Evolutionary conservation across 495 filamentous ascomycete species (phyloP), one percentile per base, ranked within the genome.

Genomic region (Lepraria neglecta): DNA sequence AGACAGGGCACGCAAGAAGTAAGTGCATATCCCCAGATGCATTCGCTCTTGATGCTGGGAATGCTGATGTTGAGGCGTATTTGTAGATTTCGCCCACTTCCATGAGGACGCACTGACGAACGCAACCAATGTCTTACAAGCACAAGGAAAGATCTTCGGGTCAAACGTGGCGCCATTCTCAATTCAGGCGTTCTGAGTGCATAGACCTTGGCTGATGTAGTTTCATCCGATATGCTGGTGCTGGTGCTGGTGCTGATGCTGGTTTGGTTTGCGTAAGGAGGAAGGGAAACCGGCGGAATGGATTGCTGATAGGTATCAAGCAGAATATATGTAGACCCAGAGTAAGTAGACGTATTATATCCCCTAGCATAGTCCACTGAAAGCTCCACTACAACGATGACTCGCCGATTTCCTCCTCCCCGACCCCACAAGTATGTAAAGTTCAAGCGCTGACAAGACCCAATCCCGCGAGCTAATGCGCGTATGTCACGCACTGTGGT

Each of bases 401-500:
- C 45, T 17, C 45, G 5, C 45, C n/a, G 6, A 6, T 17, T 19
- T 48, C 7, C 45, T 48, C 45, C 45, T 17, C 45, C n/a, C 6
- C 15, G n/a, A 9, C 6, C 45, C n/a, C n/a, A 17, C n/a, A 6
- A 48, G 9, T 17, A 48, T 6, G n/a, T 6, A 48, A 48, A 48
- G 45, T 17, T 6, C 6, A 6, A 17, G 45, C 7, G n/a, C 6
- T 24, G 45, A 48, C 9, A 6, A 6, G n/a, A 24, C 45, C 45
- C 45, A 70, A 43, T 5, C 63, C 70, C 1, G 72, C 65, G 9
- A 76, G 57, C 14, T 73, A 69, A 33, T n/a, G 74, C 59, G 0
- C 62, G 70, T 47, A 74, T 64, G 45, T 72, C 65, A 64, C 21
- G 69, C 72, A 53, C 71, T 70, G 28, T 71, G 67, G 42, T 74